Percentiles rank a stretch among this genome's conserved stretches.
These are phyloP conservation scores for Pseudonitzschia delicatissima DNA, from an alignment of 108 stramenopile genomes.

Conservation along the genomic window DNA sequence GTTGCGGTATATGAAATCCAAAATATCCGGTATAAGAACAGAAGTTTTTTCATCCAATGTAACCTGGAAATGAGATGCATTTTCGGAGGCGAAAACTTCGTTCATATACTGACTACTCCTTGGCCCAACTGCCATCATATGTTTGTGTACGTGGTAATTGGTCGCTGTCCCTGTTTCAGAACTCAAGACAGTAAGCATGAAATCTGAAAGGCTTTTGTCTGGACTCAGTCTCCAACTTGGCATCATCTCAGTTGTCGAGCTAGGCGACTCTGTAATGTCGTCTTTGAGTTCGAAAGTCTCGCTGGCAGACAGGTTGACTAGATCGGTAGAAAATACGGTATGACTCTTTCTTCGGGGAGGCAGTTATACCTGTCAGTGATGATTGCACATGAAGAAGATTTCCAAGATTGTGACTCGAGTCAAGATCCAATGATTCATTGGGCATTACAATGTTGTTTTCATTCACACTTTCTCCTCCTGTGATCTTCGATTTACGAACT, in stretches of 20 bases:
- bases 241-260: not conserved
- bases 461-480: not conserved
- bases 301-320: not conserved
- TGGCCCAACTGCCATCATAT: constrained; percentile 41
- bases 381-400: not conserved
- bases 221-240: constrained; percentile 42
- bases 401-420: not conserved
- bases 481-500: no score
- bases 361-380: not conserved
- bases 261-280: not conserved
- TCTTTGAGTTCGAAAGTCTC: not conserved
- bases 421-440: not conserved
- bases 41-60: constrained; percentile 17
- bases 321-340: not conserved
- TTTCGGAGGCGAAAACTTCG: constrained; percentile 14
- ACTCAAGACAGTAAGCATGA: constrained; percentile 10
- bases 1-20: constrained; percentile 32
- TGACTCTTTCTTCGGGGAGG: not conserved
- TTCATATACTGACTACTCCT: constrained; percentile 29
- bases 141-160: constrained; percentile 41
- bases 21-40: constrained; percentile 10
- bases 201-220: constrained; percentile 32
- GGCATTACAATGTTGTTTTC: not conserved
- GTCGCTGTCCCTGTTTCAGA: not conserved
- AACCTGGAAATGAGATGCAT: not conserved